Conservation (phyloP, 345 rosid species). For the Lepidium sativum region DNA sequence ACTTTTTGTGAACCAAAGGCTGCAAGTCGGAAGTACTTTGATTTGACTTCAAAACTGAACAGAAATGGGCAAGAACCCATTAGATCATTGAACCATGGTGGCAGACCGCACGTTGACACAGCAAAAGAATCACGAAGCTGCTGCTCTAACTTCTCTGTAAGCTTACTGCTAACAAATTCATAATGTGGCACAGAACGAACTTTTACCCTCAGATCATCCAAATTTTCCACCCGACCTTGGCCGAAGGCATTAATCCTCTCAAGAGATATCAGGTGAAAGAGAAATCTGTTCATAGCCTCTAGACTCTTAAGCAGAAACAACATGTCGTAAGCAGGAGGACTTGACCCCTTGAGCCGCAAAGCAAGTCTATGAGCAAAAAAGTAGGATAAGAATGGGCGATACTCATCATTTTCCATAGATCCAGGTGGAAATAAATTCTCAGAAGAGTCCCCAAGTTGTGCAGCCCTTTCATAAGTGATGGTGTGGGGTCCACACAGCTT, state of each 20-base stretch:
- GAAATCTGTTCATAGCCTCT: conserved; percentile 57
- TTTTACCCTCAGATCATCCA: conserved; percentile 52
- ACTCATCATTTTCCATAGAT: conserved; percentile 21
- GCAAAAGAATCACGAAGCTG: conserved; percentile 79
- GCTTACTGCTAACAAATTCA: conserved; percentile 68
- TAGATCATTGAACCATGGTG: conserved; percentile 80
- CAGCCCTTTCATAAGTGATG: conserved; percentile 49
- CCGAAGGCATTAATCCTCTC: conserved; percentile 57
- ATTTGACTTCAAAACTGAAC: conserved; percentile 74
- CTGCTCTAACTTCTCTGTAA: conserved; percentile 91
- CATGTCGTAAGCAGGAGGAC: conserved; percentile 56
- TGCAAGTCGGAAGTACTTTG: conserved; percentile 69
- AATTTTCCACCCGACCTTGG: conserved; percentile 48
- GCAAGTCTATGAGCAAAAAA: conserved; percentile 46
- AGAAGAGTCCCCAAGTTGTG: conserved; percentile 26
- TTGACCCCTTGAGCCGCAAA: conserved; percentile 45
- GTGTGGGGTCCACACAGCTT: conserved; percentile 54
- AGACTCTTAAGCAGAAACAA: conserved; percentile 68
- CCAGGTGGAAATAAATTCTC: conserved; percentile 14
- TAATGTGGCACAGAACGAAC: conserved; percentile 45
- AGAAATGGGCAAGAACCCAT: conserved; percentile 82
- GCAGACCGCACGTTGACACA: conserved; percentile 60
- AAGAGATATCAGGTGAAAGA: conserved; percentile 58
- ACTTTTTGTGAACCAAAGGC: conserved; percentile 58
- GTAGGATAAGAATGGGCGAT: conserved; percentile 39